Base-by-base conservation (phyloP, 805 yeast genomes). In the Pichia eremophila region DNA sequence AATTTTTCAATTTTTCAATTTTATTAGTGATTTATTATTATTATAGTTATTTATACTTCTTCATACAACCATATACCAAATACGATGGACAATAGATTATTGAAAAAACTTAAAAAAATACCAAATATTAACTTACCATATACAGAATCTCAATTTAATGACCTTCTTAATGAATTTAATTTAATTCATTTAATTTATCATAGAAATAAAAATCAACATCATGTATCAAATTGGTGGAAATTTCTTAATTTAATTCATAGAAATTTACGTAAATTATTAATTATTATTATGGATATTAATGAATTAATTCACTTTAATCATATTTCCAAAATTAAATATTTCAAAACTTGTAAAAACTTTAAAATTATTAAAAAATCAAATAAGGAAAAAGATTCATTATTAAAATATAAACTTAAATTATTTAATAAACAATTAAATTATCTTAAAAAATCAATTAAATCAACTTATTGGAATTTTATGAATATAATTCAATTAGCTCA, bases 161-260 rank as follows among this genome's bases (percentile, higher is more conserved):
- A 10, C 27, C 55, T 70, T 15, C 44, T 46, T 14, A 68, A 64
- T 42, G 96, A 89, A 63, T 76, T 65, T 45, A 72, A 75, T 25
- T 56, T 85, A 5, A 61, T 87, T 5, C 83, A 78, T 53, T 63
- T 87, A 38, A 53, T 86, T 4, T 79, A 83, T 58, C 86, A 83
- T 56, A 69, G 95, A 52, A 83, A 81, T 63, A 70, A 73, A 45
- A 86, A 86, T 61, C 96, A 89, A 61, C 95, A 87, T 58, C 68
- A 81, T 4, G 74, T 72, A 8, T 74, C 86, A 31, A 57, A 59
- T 9, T 89, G 96, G 96, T 89, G 95, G 91, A 74, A 69, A 50
- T 72, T 77, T 50, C 66, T 89, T 39, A 73, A 79, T 51, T 72
- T 81, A 10, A 57, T 87, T 28, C 85, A 83, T 54, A 72, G 95